Base-by-base conservation (phyloP, 257 asterid genomes). In the Agastache rugosa region DNA sequence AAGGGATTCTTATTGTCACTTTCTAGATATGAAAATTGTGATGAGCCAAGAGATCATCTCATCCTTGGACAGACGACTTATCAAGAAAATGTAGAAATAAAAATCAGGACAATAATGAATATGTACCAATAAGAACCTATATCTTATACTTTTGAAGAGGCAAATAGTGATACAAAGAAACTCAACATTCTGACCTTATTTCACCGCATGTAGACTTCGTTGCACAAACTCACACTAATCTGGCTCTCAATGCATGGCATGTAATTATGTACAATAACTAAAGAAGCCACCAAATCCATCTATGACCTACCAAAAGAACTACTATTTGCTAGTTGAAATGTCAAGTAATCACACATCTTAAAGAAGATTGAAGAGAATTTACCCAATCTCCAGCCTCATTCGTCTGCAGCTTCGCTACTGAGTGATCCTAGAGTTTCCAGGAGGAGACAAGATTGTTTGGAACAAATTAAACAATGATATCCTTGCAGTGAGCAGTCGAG, bases 251-350 rank as follows among this genome's bases (percentile, higher is more conserved):
- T 70, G 15, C 65, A 58, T 59, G 45, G 6, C 54, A 51, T 44
- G 48, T 71, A 31, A 44, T 23, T 53, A 73, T 73, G 78, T 74
- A 83, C 84, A 77, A 58, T 65, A 74, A 77, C 78, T 45, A 42
- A 70, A 48, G 31, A 73, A 69, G 42, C 63, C 80, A 72, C 48
- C 47, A 55, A 50, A 47, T 22, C 16, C 23, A 29, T 63, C 60
- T 39, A 39, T 45, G 50, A 10, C 53, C 67, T 55, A 39, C n/a
- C 34, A 35, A 63, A 63, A 73, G 20, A 20, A 34, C 69, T 17
- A 51, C 67, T 58, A 55, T 56, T 42, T 63, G 23, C 59, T 55
- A 53, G 41, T 34, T 65, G 64, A 17, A 11, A 63, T 65, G 42
- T 55, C 60, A 63, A 55, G 42, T 63, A 58, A 31, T 50, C 37